Evolutionary conservation across 305 asterid species (phyloP), one percentile per base, ranked within the genome.

Genomic region (Fraxinus sp.): DNA sequence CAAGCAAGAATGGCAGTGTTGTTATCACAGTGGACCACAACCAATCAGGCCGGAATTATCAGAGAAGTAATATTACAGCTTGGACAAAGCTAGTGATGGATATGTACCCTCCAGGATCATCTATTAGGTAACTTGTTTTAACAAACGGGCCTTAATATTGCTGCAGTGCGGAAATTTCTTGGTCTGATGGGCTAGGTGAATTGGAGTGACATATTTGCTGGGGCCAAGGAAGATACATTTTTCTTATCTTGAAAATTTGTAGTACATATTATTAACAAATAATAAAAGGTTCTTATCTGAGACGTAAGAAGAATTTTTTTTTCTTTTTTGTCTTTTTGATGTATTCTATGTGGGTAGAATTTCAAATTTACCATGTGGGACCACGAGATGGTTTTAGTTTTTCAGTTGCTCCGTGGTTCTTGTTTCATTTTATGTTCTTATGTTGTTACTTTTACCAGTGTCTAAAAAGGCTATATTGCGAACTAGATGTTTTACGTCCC

Each of bases 1-100:
- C 98, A 86, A 94, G 97, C 97, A 93, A 92, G 87, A 92, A 90
- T 86, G 96, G 93, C 55, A 90, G 85, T 85, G 92, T 94, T 77
- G 87, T 85, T 74, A 88, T 96, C 89, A 86, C 90, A 36, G 90
- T 94, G 80, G 98, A 92, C 79, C 24, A 76, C 36, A 80, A 75
- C 86, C 86, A 83, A 72, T 11, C 81, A 37, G 93, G 91, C 79
- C 89, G 88, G 88, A 89, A 82, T 88, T 84, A 86, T 82, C 87
- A 83, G 55, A 88, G 89, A 80, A 90, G 90, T 81, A 91, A 90
- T 85, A 86, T 91, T 72, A 87, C 93, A 75, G 89, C 95, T 76
- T 96, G 99, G 99, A 87, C 97, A 84, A 93, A 94, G 90, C 89
- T 92, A 81, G 97, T 92, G 82, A 88, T 96, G 98, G 97, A 91